Base-by-base conservation (phyloP, 2,329 filamentous ascomycete genomes). In the Alternaria tenuissima region DNA sequence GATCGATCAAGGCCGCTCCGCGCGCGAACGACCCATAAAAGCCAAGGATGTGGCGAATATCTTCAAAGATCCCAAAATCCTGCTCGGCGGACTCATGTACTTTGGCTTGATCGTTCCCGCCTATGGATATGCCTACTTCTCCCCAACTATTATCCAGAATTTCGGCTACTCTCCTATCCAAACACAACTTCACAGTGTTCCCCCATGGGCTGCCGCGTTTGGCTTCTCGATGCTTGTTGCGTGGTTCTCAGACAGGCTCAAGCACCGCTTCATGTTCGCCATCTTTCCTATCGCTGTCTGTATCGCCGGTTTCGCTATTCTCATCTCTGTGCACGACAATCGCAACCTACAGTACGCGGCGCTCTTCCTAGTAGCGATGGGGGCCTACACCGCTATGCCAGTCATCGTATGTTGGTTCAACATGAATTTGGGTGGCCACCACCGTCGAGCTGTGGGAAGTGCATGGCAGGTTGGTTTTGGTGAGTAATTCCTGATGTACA, bases 341-440 rank as follows among this genome's bases (percentile, higher is more conserved):
- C 82, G 81, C 0, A 64, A 84, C 12, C 79, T 92, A 7, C 86
- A 95, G 76, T 97, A 97, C 71, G 90, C 83, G 0, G 91, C 90
- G 0, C 84, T 97, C 0, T 96, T 96, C 82, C 82, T 97, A 32
- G 87, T 96, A 51, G 90, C 91, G 2, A 89, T 89, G 81, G 92
- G 92, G 51, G 86, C 87, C 0, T 97, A 96, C 79, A 89, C 88
- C 1, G 92, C 93, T n/a, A 94, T 97, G 90, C 93, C 94, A 0
- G 89, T 97, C 30, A 87, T 93, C 43, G 79, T 83, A 5, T 85
- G 84, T 64, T 86, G 83, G 83, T 84, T 84, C 75, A 84, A 83
- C 54, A 84, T 85, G 82, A 86, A 86, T 57, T 76, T 85, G 1
- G 80, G 83, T 12, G 81, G 82, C 1, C 84, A 86, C 58, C 83